These are phyloP conservation scores for Saposhnikovia divaricata DNA, from an alignment of 129 eudicot genomes.

Conservation along the genomic window DNA sequence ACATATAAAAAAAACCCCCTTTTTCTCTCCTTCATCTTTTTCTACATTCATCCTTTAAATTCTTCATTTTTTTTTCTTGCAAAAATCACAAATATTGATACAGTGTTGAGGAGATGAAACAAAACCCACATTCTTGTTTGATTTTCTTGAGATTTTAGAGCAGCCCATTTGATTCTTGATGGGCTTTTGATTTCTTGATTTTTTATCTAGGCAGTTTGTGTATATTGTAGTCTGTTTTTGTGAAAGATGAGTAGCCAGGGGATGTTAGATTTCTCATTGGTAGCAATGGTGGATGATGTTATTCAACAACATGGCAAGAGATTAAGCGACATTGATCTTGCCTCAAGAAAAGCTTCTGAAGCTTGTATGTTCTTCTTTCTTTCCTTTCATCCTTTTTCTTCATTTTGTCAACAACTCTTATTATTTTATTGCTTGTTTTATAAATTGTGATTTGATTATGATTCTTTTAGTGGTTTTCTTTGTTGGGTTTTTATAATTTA, in stretches of 20 bases:
- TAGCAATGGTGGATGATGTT: constrained; percentile 61
- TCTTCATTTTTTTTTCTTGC: not conserved
- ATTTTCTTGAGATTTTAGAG: not conserved
- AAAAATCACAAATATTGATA: not conserved
- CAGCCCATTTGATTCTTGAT: not conserved
- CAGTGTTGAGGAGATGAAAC: not conserved
- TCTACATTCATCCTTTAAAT: constrained; percentile 2
- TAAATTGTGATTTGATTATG: not conserved
- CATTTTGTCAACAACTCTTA: not conserved
- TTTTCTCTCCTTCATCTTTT: constrained; percentile 9
- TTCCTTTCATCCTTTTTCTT: not conserved
- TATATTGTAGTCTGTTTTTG: not conserved
- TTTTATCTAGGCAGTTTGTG: not conserved
- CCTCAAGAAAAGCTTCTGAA: constrained; percentile 52
- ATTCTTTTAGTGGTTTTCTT: not conserved
- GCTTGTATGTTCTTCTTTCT: constrained; percentile 35
- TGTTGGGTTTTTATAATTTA: not conserved
- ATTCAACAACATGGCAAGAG: constrained; percentile 60
- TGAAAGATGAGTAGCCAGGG: constrained; percentile 26
- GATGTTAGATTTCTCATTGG: constrained; percentile 28
- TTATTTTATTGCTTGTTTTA: not conserved
- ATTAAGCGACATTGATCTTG: constrained; percentile 44
- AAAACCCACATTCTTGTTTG: constrained; percentile 1
- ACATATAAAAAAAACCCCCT: not conserved
- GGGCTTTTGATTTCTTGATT: not conserved